Percentiles rank a stretch among this genome's conserved stretches.
Conservation (phyloP, 805 yeast species). For the Debaryomyces maramus region DNA sequence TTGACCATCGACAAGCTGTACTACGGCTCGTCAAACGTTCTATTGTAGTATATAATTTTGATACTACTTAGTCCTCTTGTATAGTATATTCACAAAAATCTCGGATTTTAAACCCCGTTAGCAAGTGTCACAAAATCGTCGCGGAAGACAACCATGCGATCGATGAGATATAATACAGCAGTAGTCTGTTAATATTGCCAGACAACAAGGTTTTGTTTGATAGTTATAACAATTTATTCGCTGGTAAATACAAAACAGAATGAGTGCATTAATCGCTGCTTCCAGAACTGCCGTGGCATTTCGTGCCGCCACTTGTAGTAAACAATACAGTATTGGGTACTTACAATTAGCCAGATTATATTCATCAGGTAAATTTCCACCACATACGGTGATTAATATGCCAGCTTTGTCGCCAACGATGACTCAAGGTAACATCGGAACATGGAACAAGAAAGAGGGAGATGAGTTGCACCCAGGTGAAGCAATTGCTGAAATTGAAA, state of each 20-base stretch:
- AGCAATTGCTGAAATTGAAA: constrained; percentile 93
- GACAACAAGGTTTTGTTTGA: no score
- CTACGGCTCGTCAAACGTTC: constrained; percentile 7
- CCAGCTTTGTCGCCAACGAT: constrained; percentile 99
- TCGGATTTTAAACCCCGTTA: constrained; percentile 25
- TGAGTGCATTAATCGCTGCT: constrained; percentile 40
- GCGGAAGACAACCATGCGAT: constrained; percentile 32
- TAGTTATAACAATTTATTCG: neutral
- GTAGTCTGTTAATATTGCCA: no score
- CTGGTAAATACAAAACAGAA: constrained; percentile 9
- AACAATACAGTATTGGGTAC: constrained; percentile 17
- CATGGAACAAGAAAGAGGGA: constrained; percentile 89
- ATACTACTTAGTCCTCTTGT: no score
- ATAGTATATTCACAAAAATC: neutral
- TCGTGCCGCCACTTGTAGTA: constrained; percentile 19
- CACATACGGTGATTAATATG: constrained; percentile 90
- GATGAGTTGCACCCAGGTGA: constrained; percentile 90
- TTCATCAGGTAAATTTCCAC: constrained; percentile 58
- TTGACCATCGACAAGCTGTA: constrained; percentile 4
- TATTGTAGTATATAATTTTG: neutral
- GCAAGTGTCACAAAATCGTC: constrained; percentile 11
- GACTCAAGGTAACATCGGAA: constrained; percentile 91
- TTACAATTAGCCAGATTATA: constrained; percentile 40
- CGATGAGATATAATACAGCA: no score
- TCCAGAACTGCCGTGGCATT: constrained; percentile 30